phyloP scores from a whole-genome alignment of 2,329 filamentous ascomycete genomes.

The Fulvia fulva region DNA sequence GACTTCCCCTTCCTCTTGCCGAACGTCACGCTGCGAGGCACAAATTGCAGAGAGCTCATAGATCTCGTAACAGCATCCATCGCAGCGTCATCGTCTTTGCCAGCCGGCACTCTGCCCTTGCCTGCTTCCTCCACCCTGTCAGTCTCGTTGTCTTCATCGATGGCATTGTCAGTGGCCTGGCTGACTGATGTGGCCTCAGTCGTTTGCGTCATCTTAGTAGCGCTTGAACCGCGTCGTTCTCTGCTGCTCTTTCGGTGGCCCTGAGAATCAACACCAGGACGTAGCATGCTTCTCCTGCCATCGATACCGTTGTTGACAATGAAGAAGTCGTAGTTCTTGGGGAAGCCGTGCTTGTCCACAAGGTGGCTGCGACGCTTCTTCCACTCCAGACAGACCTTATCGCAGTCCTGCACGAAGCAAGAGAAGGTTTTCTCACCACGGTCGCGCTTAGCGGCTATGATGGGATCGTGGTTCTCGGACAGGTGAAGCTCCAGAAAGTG shows the following conservation, averaged over 20 bases:
- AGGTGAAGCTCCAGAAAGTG: slow-evolving; percentile 81
- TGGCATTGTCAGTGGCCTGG: slow-evolving; percentile 10
- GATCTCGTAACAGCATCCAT: slow-evolving; percentile 18
- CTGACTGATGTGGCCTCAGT: slow-evolving; percentile 22
- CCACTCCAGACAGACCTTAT: slow-evolving; percentile 75
- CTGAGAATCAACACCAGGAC: slow-evolving; percentile 44
- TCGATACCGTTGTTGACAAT: slow-evolving; percentile 89
- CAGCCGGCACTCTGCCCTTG: background rate
- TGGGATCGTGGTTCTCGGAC: slow-evolving; percentile 83
- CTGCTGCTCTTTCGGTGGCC: slow-evolving; percentile 33
- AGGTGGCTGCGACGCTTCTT: slow-evolving; percentile 83
- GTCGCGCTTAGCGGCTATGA: slow-evolving; percentile 67
- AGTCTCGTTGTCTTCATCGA: background rate
- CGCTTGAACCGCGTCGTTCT: slow-evolving; percentile 20
- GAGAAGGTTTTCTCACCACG: slow-evolving; percentile 86
- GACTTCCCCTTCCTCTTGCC: slow-evolving; percentile 23
- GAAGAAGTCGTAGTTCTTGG: slow-evolving; percentile 78
- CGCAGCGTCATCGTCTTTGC: slow-evolving; percentile 2
- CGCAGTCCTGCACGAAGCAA: slow-evolving; percentile 87
- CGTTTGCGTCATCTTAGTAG: slow-evolving; percentile 19
- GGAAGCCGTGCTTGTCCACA: slow-evolving; percentile 92
- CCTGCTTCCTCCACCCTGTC: background rate
- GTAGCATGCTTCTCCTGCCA: slow-evolving; percentile 71
- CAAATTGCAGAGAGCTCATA: slow-evolving; percentile 24
- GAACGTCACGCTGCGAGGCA: slow-evolving; percentile 23